Evolutionary conservation across 345 rosid genomes (phyloP), one percentile per base, ranked within the genome.

Genomic region (Combretum micranthum): DNA sequence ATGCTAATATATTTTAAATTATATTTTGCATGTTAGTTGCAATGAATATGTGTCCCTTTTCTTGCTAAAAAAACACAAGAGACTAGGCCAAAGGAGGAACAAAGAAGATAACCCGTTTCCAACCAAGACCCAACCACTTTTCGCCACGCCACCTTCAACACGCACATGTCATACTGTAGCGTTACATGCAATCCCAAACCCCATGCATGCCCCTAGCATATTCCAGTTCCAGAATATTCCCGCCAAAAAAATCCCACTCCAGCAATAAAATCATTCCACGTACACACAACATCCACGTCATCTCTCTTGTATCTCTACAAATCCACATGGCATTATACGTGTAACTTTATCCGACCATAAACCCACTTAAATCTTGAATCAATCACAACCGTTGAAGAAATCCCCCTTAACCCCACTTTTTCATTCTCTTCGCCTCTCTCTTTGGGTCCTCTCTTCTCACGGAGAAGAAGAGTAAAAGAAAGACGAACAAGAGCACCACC

Each of bases 301-400:
- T 2, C 5, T 0, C 9, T 63, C 65, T 17, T 32, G 25, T 32
- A 19, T 26, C 20, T 22, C 32, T 15, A 3, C 4, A 2, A 16
- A 43, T 68, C 80, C 74, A 83, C 85, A 72, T 84, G 92, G 63
- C 66, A 19, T 15, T 79, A 68, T 73, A 74, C 74, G 89, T 67
- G 45, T 46, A 4, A 44, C 12, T 44, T 43, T 2, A 4, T 17
- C 54, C 39, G 4, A 11, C 44, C 12, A 19, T 11, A 53, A 44
- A 15, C 13, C 9, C 16, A 13, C 42, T 4, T 42, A 16, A 4
- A 44, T 2, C 20, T 49, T 44, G 18, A n/a, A 3, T 3, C 13
- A 5, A 12, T 52, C 53, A 2, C 50, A 16, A 21, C 2, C 46
- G 15, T 21, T 1, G 0, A 13, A 13, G 14, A 8, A 23, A 26